Base-by-base conservation (phyloP, 106 monocot species). In the Alisma plantagoaquatica region DNA sequence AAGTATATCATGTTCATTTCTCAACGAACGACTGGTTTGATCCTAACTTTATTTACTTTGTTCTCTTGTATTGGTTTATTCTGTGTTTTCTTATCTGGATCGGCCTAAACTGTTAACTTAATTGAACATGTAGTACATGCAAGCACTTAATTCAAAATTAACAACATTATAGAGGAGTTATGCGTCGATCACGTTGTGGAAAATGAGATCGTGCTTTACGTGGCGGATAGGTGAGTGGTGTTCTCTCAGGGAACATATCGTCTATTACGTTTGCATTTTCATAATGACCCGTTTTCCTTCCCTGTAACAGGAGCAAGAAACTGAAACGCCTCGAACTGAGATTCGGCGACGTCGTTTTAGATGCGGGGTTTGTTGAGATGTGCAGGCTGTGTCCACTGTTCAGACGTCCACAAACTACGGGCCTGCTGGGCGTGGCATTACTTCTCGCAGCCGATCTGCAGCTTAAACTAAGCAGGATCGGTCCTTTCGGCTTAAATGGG, bases 381-480 rank as follows among this genome's bases (percentile, higher is more conserved):
- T 23, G 26, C 0, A 43, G 18, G 17, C 16, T 2, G 17, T 42
- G 25, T 27, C 41, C 57, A 3, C 1, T 43, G 42, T 20, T 10
- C 3, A 2, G n/a, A 29, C n/a, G 15, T 24, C 0, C 23, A 26
- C 1, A 1, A 27, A 6, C 43, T 9, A 5, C n/a, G n/a, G n/a
- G 21, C 16, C 2, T 49, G 1, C 11, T 61, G 23, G 49, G 46
- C n/a, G 15, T 15, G 1, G 9, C 49, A 24, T 61, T 41, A 0
- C 27, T 49, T 15, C n/a, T n/a, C n/a, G n/a, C 1, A 48, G 20
- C 48, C 49, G 48, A 61, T n/a, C n/a, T n/a, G n/a, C n/a, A n/a
- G n/a, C n/a, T n/a, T n/a, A n/a, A n/a, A n/a, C n/a, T n/a, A n/a
- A n/a, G n/a, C n/a, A n/a, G n/a, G n/a, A n/a, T n/a, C n/a, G n/a